Evolutionary conservation across 2,329 filamentous ascomycete species (phyloP), one percentile per base, ranked within the genome.

Genomic region (Diplodia mutila): DNA sequence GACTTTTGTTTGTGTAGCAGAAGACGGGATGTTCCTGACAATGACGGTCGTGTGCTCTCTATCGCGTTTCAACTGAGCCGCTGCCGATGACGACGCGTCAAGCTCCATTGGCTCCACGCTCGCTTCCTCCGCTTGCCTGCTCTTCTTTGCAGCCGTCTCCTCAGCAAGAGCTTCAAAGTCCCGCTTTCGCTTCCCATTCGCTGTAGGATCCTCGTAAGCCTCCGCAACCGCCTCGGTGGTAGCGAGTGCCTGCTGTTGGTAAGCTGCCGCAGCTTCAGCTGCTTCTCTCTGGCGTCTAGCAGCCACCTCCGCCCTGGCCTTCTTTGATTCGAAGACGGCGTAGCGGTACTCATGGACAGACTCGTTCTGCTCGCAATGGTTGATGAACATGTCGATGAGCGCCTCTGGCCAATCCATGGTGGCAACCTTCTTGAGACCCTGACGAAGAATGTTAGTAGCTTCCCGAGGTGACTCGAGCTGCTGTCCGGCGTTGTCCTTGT

Each of bases 291-390:
- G 86, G 51, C 90, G 86, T 69, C 88, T 89, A 73, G 85, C 87
- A 49, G 82, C 83, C 55, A 93, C 85, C 48, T 80, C 83, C 75
- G 88, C 92, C 68, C 83, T 85, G 3, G 88, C 85, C 74, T 90
- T 90, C 71, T 93, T 87, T 9, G 91, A 89, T 69, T 89, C 87
- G 70, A 96, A 88, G 18, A 92, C 84, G 5, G 91, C 92, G 71
- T 85, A 85, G 66, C 93, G 90, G 8, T 97, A 84, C 59, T 89
- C 89, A 29, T 91, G 85, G 0, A 92, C 89, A 66, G 89, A 87
- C 78, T 97, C 94, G 73, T 97, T 94, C 74, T 97, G 92, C 77
- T 97, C 93, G 76, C 94, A 97, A 76, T 94, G 91, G 69, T 89
- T 87, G 54, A 90, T 79, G 72, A 91, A 94, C 54, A 93, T 84